A percentile compares a stretch with the other conserved stretches of the same genome.
phyloP scores from a whole-genome alignment of 768 basidiomycete genomes.

The Russula emetica region DNA sequence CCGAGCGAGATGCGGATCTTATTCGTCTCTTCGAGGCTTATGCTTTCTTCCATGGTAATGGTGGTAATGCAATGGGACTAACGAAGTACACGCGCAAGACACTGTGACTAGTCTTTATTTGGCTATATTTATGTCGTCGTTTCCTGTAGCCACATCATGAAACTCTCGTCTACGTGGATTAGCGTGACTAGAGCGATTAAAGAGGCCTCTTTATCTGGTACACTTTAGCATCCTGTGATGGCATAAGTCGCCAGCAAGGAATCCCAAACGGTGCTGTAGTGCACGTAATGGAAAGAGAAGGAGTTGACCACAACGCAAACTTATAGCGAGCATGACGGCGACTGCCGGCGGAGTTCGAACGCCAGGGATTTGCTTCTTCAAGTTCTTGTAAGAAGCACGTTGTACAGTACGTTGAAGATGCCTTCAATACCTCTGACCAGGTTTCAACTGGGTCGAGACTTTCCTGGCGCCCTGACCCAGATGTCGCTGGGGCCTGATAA shows the following conservation, averaged over 20 bases:
- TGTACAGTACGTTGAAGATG: background rate
- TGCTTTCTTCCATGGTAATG: conserved; percentile 69
- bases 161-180: conserved; percentile 73
- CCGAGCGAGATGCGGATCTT: conserved; percentile 92
- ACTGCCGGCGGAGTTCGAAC: conserved; percentile 33
- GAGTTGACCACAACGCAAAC: background rate
- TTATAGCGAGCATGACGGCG: conserved; percentile 1
- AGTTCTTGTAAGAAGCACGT: no score
- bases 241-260: conserved; percentile 56
- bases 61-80: no score
- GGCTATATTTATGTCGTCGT: conserved; percentile 8
- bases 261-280: conserved; percentile 46
- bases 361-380: no score
- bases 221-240: conserved; percentile 43
- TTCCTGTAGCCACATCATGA: conserved; percentile 72
- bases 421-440: background rate
- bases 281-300: conserved; percentile 39
- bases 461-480: conserved; percentile 44
- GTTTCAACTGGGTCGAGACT: conserved; percentile 1
- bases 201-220: conserved; percentile 55
- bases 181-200: conserved; percentile 82
- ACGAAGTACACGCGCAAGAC: background rate
- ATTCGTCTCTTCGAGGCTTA: conserved; percentile 93
- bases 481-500: conserved; percentile 60
- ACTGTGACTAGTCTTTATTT: conserved; percentile 1